These are phyloP conservation scores for Penicillium waksmanii DNA, from an alignment of 495 filamentous ascomycete species.

Conservation along the genomic window DNA sequence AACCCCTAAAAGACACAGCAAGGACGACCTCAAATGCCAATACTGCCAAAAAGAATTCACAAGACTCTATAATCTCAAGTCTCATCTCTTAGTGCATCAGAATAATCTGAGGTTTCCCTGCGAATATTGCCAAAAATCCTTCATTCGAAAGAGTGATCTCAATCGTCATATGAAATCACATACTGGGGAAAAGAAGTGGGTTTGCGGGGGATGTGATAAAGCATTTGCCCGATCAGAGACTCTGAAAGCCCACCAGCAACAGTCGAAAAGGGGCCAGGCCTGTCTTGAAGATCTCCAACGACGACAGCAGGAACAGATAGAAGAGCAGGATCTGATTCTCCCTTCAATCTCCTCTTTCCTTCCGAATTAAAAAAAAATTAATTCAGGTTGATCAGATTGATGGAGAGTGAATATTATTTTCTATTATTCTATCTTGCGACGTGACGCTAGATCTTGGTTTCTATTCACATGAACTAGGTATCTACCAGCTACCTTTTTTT, in stretches of 20 bases:
- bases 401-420: neutral
- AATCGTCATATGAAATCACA: constrained; percentile 5
- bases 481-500: no score
- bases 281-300: constrained; percentile 1
- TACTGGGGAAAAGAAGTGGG: constrained; percentile 1
- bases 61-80: constrained; percentile 3
- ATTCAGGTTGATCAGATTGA: neutral
- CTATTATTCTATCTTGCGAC: no score
- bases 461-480: no score
- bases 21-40: constrained; percentile 5
- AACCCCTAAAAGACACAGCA: neutral
- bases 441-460: no score
- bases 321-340: neutral
- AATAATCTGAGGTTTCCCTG: neutral
- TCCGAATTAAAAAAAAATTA: neutral
- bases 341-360: constrained; percentile 11
- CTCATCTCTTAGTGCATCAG: neutral
- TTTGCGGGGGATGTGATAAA: constrained; percentile 6
- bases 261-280: constrained; percentile 2
- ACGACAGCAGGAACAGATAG: neutral
- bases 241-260: constrained; percentile 3
- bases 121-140: constrained; percentile 1
- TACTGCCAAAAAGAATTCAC: neutral
- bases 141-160: constrained; percentile 2
- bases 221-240: constrained; percentile 5